Conservation (phyloP, 257 asterid species). For the Nicotiana sylvestris region DNA sequence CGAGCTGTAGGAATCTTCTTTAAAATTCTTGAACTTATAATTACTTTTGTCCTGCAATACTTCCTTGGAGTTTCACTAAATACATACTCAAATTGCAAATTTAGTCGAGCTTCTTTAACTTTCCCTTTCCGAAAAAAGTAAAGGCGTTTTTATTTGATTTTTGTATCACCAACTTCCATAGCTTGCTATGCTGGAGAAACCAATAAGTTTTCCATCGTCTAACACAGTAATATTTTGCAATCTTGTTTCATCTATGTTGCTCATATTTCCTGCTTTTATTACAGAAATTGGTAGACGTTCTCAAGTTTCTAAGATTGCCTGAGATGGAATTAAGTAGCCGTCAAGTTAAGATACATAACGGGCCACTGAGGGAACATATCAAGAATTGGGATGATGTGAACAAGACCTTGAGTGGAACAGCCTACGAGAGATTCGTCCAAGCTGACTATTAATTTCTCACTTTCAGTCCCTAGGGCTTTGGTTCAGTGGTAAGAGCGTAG, state of each 20-base stretch:
- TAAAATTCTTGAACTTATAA: background rate
- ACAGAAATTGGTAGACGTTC: slow-evolving; percentile 74
- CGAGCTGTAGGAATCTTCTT: slow-evolving; percentile 48
- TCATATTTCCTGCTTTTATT: slow-evolving; percentile 1
- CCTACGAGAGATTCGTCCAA: slow-evolving; percentile 58
- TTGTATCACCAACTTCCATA: background rate
- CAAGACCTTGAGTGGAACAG: slow-evolving; percentile 62
- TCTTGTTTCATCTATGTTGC: background rate
- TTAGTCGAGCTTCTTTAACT: background rate
- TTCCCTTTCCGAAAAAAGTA: background rate
- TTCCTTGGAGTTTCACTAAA: background rate
- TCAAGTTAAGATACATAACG: slow-evolving; percentile 90
- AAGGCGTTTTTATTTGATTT: background rate
- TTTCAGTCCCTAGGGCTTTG: background rate
- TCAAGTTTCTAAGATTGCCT: slow-evolving; percentile 67
- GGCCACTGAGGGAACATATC: slow-evolving; percentile 61
- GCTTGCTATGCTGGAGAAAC: background rate
- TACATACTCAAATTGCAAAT: background rate
- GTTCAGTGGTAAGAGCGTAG: background rate
- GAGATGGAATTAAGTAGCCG: slow-evolving; percentile 58
- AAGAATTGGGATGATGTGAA: slow-evolving; percentile 75
- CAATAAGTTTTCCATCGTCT: background rate
- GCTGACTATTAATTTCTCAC: slow-evolving; percentile 45
- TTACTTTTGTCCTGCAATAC: background rate
- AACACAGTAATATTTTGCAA: background rate